Percentiles rank a stretch among this genome's conserved stretches.
phyloP scores from a whole-genome alignment of 1,139 yeast genomes.

The Dujonia santamariae region DNA sequence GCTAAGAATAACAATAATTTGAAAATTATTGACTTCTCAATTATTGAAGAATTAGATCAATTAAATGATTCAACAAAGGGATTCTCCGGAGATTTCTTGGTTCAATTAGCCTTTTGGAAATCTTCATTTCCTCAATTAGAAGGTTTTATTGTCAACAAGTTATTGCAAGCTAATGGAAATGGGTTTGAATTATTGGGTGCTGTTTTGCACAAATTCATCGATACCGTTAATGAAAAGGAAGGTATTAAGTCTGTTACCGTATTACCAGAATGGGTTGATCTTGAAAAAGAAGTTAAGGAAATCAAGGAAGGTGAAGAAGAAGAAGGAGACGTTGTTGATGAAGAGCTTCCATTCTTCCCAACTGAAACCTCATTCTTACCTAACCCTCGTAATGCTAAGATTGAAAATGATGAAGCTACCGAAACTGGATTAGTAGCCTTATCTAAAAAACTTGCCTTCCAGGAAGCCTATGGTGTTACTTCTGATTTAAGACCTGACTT shows the following conservation, averaged over 20 bases:
- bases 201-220: slow-evolving; percentile 69
- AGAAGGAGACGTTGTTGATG: slow-evolving; percentile 24
- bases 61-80: slow-evolving; percentile 66
- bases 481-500: slow-evolving; percentile 81
- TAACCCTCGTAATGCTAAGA: slow-evolving; percentile 46
- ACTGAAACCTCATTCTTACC: slow-evolving; percentile 59
- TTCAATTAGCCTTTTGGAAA: slow-evolving; percentile 81
- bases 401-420: slow-evolving; percentile 34
- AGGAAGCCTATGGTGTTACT: slow-evolving; percentile 66
- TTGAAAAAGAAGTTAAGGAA: slow-evolving; percentile 19
- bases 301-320: slow-evolving; percentile 16
- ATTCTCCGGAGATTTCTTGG: slow-evolving; percentile 68
- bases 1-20: slow-evolving; percentile 53
- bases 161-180: slow-evolving; percentile 77
- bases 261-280: slow-evolving; percentile 42
- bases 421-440: slow-evolving; percentile 48
- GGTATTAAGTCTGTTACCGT: slow-evolving; percentile 47
- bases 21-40: slow-evolving; percentile 53
- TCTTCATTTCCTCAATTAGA: slow-evolving; percentile 60
- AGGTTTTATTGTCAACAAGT: slow-evolving; percentile 71
- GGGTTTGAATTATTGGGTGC: slow-evolving; percentile 83
- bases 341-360: slow-evolving; percentile 49
- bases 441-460: slow-evolving; percentile 72
- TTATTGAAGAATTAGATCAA: slow-evolving; percentile 51
- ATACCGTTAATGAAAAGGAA: slow-evolving; percentile 43